Evolutionary conservation across 176 grass and related monocot species (phyloP), one percentile per base, ranked within the genome.

Genomic region (Carex kokanica): DNA sequence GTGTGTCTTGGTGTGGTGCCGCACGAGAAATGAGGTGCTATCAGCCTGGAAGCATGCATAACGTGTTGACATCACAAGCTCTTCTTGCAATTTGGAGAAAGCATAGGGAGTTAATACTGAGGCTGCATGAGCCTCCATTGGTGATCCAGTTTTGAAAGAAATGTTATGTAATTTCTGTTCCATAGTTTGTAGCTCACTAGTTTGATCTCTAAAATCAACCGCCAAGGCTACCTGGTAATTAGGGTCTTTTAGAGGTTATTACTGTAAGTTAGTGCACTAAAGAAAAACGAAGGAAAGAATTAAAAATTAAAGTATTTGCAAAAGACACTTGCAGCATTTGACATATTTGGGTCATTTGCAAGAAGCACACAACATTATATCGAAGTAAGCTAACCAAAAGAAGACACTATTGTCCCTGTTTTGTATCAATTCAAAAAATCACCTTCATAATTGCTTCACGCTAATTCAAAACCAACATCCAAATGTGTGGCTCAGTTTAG

Each of bases 121-220:
- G 24, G 89, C 89, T 20, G 86, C 94, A 82, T 94, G 84, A 56
- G 84, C 81, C 91, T 97, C 91, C 86, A 94, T 87, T 60, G 91
- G 94, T 81, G 86, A 67, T 70, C 86, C 57, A 59, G 91, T 86
- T 82, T 92, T 97, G 43, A 91, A 73, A 66, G 40, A 79, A 66
- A 86, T 58, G 60, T 61, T 91, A 53, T 88, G 86, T 38, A 84
- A 18, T 74, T 65, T 93, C 66, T 86, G 85, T 86, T 83, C 88
- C 85, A 84, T 86, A 10, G 57, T 84, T 53, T 93, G 84, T 57
- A 90, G 86, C 83, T 90, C 89, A 65, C 83, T 84, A 75, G 45
- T 69, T 88, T 90, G 80, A 71, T 97, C 84, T 91, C 88, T 88
- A 81, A 70, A 88, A 41, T 83, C 79, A 79, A 86, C 78, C 83